Percentiles rank a stretch among this genome's conserved stretches.
phyloP scores from a whole-genome alignment of 2,329 filamentous ascomycete species.

The Sporothrix brunneoviolacea region DNA sequence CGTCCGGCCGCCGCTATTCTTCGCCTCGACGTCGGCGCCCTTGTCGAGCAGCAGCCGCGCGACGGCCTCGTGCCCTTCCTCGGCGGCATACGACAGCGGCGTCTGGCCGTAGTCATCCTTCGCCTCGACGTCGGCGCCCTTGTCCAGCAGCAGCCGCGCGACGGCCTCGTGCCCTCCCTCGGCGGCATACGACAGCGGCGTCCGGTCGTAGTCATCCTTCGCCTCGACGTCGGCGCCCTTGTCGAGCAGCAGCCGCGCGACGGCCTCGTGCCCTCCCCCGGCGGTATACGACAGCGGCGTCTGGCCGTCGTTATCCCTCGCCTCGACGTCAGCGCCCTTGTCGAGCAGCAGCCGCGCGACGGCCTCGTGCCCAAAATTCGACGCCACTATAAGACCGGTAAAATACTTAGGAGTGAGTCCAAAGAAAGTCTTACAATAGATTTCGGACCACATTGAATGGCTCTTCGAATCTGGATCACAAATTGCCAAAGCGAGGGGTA shows the following conservation, averaged over 20 bases:
- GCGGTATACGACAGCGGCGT: too few relatives aligned
- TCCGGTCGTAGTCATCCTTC: too few relatives aligned
- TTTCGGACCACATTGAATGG: conserved; percentile 12
- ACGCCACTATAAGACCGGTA: conserved; percentile 14
- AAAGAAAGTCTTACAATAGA: too few relatives aligned
- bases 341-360: conserved; percentile 3
- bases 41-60: background rate
- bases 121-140: background rate
- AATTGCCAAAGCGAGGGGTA: conserved; percentile 14
- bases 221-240: too few relatives aligned
- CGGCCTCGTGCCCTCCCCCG: conserved; percentile 17
- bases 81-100: background rate
- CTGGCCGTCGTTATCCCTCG: too few relatives aligned
- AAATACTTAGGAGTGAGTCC: background rate
- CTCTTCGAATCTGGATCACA: conserved; percentile 14
- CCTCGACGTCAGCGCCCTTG: too few relatives aligned
- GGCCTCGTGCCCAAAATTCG: conserved; percentile 17
- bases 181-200: background rate
- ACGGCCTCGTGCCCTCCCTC: too few relatives aligned
- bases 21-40: too few relatives aligned
- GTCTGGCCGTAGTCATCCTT: background rate
- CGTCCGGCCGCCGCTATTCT: too few relatives aligned
- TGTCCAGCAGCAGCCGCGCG: background rate
- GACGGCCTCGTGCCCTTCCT: conserved; percentile 13
- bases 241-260: background rate